Evolutionary conservation across 139 green algal genomes (phyloP).

Genomic region (Picochlorum costavermella): DNA sequence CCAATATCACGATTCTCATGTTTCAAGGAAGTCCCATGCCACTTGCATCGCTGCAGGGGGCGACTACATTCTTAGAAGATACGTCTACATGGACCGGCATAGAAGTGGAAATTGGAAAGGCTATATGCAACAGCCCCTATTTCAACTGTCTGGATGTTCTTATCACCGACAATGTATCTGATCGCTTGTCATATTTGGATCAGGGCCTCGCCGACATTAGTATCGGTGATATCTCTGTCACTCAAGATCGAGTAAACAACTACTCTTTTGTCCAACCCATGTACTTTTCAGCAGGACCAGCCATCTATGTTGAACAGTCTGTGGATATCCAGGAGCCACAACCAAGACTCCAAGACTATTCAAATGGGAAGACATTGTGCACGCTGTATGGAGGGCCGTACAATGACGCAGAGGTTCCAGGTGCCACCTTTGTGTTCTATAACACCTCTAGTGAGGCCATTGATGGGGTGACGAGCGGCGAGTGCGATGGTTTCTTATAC

Average conservation of each 20-base stretch:
- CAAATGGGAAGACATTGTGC: not conserved
- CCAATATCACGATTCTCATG: conserved; percentile 3
- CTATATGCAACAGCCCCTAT: conserved; percentile 6
- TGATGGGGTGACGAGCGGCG: not conserved
- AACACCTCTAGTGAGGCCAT: not conserved
- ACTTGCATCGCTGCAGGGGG: conserved; percentile 4
- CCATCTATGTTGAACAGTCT: conserved; percentile 2
- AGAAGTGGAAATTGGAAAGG: conserved; percentile 8
- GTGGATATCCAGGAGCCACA: conserved; percentile 2
- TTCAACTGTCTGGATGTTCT: conserved; percentile 4
- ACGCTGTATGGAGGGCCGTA: not conserved
- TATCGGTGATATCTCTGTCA: conserved; percentile 6
- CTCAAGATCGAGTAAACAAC: conserved; percentile 4
- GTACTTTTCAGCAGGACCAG: conserved; percentile 4
- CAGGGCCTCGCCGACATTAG: conserved; percentile 3
- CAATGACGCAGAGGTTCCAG: conserved; percentile 1
- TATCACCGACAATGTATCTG: not conserved
- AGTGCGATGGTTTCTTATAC: conserved; percentile 6
- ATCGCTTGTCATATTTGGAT: conserved; percentile 5
- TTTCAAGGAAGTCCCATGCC: not conserved
- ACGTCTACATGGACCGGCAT: not conserved
- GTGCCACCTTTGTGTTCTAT: not conserved
- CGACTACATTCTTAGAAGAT: not conserved
- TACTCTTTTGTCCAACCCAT: conserved; percentile 7
- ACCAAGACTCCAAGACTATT: conserved; percentile 1